A percentile compares a stretch with the other conserved stretches of the same genome.
Conservation (phyloP, 257 asterid genomes). For the Striga asiatica region DNA sequence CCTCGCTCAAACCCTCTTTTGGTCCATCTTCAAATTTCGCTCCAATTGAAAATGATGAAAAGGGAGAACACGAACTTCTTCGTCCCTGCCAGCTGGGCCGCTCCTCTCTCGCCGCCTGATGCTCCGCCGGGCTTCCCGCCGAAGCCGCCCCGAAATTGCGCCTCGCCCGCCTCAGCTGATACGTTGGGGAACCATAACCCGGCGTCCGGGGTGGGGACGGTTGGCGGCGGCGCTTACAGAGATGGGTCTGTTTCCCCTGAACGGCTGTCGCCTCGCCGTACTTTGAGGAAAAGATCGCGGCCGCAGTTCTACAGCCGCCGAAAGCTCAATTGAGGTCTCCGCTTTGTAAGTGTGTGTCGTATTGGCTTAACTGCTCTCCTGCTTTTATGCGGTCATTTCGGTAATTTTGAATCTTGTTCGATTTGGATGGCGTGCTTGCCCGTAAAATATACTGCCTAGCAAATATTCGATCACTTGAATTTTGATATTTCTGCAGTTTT, state of each 20-base stretch:
- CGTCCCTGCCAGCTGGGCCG: neutral
- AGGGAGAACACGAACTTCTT: neutral
- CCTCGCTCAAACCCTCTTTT: neutral
- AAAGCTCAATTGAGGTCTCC: neutral
- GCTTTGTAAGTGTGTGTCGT: neutral
- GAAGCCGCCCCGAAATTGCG: neutral
- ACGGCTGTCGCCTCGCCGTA: conserved; percentile 1
- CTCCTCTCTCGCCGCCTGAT: neutral
- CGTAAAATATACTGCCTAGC: no score
- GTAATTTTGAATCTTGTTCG: no score
- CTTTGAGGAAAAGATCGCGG: conserved; percentile 1
- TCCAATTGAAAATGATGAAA: neutral
- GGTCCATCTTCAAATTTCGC: neutral
- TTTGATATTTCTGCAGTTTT: no score
- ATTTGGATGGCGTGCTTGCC: no score
- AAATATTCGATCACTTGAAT: no score
- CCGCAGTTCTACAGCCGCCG: conserved; percentile 10
- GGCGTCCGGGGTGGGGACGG: neutral
- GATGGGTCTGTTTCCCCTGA: neutral
- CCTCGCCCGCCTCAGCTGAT: conserved; percentile 1
- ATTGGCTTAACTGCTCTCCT: no score
- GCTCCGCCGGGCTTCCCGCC: conserved; percentile 10
- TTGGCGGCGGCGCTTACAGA: neutral
- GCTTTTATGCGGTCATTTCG: no score
- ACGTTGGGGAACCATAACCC: neutral